These are phyloP conservation scores for Vachellia pachyceras DNA, from an alignment of 306 rosid species.

Conservation along the genomic window DNA sequence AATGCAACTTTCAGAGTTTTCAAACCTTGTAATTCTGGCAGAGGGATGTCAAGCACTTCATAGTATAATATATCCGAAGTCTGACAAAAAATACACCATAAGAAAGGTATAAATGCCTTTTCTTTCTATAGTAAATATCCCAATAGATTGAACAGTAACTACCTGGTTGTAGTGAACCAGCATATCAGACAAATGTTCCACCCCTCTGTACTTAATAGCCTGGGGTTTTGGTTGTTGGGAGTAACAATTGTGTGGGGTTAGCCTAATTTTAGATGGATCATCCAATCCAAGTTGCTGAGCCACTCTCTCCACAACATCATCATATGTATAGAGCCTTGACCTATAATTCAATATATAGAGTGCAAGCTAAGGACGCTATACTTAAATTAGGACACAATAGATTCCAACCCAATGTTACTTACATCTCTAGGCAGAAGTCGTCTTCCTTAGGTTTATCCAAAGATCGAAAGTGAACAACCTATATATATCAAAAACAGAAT, in stretches of 20 bases:
- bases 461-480: conserved; percentile 88
- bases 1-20: conserved; percentile 87
- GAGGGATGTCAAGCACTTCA: conserved; percentile 87
- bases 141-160: conserved; percentile 30
- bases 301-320: conserved; percentile 41
- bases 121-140: conserved; percentile 24
- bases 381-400: conserved; percentile 1
- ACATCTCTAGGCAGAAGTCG: conserved; percentile 79
- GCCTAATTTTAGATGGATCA: conserved; percentile 82
- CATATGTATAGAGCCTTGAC: too few relatives aligned
- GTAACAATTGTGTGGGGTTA: conserved; percentile 86
- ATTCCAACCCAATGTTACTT: conserved; percentile 42
- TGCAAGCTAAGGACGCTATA: conserved; percentile 30
- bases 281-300: conserved; percentile 84
- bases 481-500: conserved; percentile 31
- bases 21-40: conserved; percentile 87
- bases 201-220: conserved; percentile 80
- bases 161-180: conserved; percentile 90
- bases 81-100: conserved; percentile 45
- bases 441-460: conserved; percentile 87
- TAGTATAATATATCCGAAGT: conserved; percentile 83
- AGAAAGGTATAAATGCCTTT: conserved; percentile 32
- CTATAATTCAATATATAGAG: too few relatives aligned
- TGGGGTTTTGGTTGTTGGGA: conserved; percentile 91
- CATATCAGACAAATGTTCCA: conserved; percentile 83